Evolutionary conservation across 192 early-diverging fungal genomes (phyloP).

Genomic region (Linnemannia hyalina): DNA sequence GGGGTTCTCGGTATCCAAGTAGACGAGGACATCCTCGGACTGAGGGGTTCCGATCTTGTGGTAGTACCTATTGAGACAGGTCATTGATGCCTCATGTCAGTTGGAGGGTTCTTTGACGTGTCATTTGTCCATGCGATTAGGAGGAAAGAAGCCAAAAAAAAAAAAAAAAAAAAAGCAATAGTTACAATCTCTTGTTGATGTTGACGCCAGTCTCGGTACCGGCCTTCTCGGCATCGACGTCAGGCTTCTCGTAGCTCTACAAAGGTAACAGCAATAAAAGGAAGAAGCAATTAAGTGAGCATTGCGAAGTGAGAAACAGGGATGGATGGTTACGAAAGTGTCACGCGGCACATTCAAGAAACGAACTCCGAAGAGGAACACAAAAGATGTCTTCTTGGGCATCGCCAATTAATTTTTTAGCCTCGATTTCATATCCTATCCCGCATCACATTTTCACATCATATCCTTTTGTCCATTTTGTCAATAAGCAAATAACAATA

Average conservation of each 20-base stretch:
- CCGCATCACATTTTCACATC: background rate
- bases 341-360: background rate
- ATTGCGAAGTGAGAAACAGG: background rate
- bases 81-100: background rate
- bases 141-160: background rate
- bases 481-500: background rate
- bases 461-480: background rate
- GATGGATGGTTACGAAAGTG: background rate
- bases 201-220: constrained; percentile 40
- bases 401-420: background rate
- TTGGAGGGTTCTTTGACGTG: background rate
- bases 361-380: background rate
- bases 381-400: background rate
- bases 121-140: too few relatives aligned
- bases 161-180: background rate
- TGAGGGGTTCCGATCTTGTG: constrained; percentile 73
- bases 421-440: background rate
- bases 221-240: constrained; percentile 23
- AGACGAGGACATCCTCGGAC: constrained; percentile 70
- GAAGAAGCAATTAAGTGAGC: background rate
- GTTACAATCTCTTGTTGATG: constrained; percentile 41
- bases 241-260: constrained; percentile 48
- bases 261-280: background rate
- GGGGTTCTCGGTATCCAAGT: constrained; percentile 64
- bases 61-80: constrained; percentile 51